phyloP scores from a whole-genome alignment of 2,329 filamentous ascomycete genomes.

The Podosphaera xanthii region DNA sequence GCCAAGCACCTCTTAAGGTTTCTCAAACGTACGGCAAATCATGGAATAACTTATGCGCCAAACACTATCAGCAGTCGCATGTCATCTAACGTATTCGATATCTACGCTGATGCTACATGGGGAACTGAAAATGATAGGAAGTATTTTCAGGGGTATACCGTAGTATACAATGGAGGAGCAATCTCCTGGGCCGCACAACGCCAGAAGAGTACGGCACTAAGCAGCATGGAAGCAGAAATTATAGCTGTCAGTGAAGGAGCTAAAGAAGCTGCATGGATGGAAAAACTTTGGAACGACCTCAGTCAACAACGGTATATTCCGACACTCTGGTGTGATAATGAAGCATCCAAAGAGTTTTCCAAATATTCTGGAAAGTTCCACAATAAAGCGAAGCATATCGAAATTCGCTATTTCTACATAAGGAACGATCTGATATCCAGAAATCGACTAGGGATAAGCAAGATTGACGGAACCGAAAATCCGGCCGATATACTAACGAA shows the following conservation, averaged over 20 bases:
- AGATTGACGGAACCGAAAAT: neutral
- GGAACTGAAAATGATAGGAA: neutral
- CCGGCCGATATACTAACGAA: neutral
- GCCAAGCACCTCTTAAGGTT: too few relatives aligned
- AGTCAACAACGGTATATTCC: neutral
- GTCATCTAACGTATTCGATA: too few relatives aligned
- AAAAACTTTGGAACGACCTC: neutral
- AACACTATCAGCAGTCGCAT: too few relatives aligned
- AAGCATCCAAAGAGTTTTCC: neutral
- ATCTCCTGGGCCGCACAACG: too few relatives aligned
- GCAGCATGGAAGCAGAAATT: too few relatives aligned
- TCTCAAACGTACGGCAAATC: too few relatives aligned
- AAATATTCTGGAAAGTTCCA: neutral
- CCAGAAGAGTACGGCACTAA: too few relatives aligned
- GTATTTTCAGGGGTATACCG: neutral
- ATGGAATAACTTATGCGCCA: too few relatives aligned
- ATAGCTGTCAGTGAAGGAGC: neutral
- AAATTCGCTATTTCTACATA: neutral
- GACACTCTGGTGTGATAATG: too few relatives aligned
- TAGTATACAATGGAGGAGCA: too few relatives aligned
- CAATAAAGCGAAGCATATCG: neutral
- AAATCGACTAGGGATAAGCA: neutral
- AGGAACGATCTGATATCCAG: neutral
- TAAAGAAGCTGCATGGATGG: neutral
- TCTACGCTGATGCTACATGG: neutral